Conservation (phyloP, 805 yeast genomes). For the Candida quercuum region DNA sequence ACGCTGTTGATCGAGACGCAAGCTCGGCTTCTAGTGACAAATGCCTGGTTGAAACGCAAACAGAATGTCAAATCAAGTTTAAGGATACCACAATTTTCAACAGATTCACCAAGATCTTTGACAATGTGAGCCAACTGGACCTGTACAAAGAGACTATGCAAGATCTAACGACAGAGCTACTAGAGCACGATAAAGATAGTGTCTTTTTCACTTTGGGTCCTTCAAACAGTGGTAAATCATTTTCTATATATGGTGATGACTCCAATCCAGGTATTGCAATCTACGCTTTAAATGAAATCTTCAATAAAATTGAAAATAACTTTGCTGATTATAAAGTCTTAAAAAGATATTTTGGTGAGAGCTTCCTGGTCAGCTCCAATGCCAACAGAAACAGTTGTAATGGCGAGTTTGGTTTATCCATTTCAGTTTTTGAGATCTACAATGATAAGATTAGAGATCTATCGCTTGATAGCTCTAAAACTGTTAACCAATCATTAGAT, state of each 20-base stretch:
- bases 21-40: no score
- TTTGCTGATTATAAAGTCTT: constrained; percentile 12
- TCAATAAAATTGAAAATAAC: constrained; percentile 22
- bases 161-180: constrained; percentile 14
- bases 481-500: constrained; percentile 29
- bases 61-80: constrained; percentile 21
- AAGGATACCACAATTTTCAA: constrained; percentile 20
- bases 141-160: constrained; percentile 28
- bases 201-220: constrained; percentile 47
- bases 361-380: constrained; percentile 17
- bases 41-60: constrained; percentile 20
- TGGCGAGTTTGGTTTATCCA: constrained; percentile 32
- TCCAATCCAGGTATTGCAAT: constrained; percentile 33
- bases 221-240: constrained; percentile 46
- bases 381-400: constrained; percentile 12
- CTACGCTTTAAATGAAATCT: constrained; percentile 29
- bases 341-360: constrained; percentile 20
- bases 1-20: constrained; percentile 7
- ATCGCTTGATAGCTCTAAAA: constrained; percentile 23
- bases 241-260: constrained; percentile 31
- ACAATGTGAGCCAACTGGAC: constrained; percentile 29
- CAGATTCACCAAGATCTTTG: constrained; percentile 29
- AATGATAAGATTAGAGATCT: constrained; percentile 41
- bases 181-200: constrained; percentile 31
- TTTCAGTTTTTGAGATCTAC: constrained; percentile 50